Conservation (phyloP, 2,329 filamentous ascomycete genomes). For the Alternaria novae-zelandiae region DNA sequence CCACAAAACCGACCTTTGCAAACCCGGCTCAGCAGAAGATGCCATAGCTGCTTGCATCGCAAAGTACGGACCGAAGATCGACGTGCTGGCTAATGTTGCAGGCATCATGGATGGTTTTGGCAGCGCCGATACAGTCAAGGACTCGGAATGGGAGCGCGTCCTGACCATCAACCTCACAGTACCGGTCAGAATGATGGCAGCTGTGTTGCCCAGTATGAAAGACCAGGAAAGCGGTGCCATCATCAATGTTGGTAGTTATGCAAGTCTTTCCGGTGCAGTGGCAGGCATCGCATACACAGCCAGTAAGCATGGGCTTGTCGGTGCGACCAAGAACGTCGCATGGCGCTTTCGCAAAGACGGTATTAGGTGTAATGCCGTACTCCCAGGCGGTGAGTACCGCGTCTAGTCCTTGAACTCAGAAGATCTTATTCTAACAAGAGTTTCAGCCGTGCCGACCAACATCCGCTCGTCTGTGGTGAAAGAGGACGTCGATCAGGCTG, state of each 20-base stretch:
- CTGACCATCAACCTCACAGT: constrained; percentile 53
- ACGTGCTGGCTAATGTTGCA: constrained; percentile 55
- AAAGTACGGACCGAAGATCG: constrained; percentile 29
- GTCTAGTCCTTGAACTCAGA: background rate
- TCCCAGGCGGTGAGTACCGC: constrained; percentile 45
- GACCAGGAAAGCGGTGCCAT: constrained; percentile 49
- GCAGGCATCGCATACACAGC: constrained; percentile 56
- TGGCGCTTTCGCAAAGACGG: constrained; percentile 55
- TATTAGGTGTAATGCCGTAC: constrained; percentile 56
- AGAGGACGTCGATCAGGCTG: constrained; percentile 15
- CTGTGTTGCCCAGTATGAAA: constrained; percentile 53
- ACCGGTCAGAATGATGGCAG: constrained; percentile 54
- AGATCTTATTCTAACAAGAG: background rate
- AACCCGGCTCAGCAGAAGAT: constrained; percentile 16
- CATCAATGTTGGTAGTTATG: constrained; percentile 48
- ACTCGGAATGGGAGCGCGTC: constrained; percentile 51
- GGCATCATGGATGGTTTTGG: constrained; percentile 52
- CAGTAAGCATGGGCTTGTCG: constrained; percentile 54
- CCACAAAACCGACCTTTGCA: constrained; percentile 25
- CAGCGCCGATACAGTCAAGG: constrained; percentile 47
- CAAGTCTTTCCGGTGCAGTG: constrained; percentile 46
- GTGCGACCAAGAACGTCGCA: constrained; percentile 57
- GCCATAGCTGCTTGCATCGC: constrained; percentile 22
- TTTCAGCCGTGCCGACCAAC: constrained; percentile 19
- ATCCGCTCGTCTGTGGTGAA: constrained; percentile 13